These are phyloP conservation scores for Calophaca sinica DNA, from an alignment of 306 rosid genomes.

Conservation along the genomic window DNA sequence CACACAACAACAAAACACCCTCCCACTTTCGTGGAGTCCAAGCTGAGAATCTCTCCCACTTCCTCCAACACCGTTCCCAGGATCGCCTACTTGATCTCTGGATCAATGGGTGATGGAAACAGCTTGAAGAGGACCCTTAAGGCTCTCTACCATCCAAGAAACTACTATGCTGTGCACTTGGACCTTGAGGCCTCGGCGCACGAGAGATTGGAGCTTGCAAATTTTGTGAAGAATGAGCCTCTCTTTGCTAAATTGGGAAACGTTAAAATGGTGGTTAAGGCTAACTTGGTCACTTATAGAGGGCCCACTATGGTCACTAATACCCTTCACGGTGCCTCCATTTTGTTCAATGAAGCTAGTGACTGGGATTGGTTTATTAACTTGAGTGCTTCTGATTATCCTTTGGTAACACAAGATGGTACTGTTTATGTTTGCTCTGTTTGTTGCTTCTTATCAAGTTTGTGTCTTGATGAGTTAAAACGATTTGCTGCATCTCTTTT, in stretches of 20 bases:
- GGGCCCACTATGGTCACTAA: slow-evolving; percentile 56
- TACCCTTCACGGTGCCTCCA: slow-evolving; percentile 55
- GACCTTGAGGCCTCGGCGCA: slow-evolving; percentile 48
- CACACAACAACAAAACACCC: not conserved
- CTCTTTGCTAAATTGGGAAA: slow-evolving; percentile 44
- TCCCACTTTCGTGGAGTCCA: slow-evolving; percentile 53
- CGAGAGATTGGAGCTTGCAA: slow-evolving; percentile 49
- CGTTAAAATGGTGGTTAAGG: slow-evolving; percentile 52
- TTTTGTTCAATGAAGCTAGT: slow-evolving; percentile 50
- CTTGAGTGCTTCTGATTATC: slow-evolving; percentile 59
- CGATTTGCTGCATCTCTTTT: slow-evolving; percentile 26
- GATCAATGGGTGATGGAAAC: slow-evolving; percentile 50
- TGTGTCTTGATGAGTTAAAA: no score
- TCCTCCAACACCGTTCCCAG: slow-evolving; percentile 41
- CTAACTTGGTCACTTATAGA: slow-evolving; percentile 57
- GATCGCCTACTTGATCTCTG: slow-evolving; percentile 58
- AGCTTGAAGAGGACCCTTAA: slow-evolving; percentile 48
- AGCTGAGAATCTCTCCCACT: slow-evolving; percentile 36
- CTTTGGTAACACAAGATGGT: slow-evolving; percentile 59
- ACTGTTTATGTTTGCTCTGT: not conserved
- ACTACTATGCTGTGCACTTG: slow-evolving; percentile 55
- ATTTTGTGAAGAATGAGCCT: slow-evolving; percentile 47
- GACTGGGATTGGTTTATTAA: slow-evolving; percentile 59
- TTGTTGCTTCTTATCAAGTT: not conserved
- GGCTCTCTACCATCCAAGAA: slow-evolving; percentile 56